phyloP scores from a whole-genome alignment of 2,329 filamentous ascomycete genomes.

The Dryadomyces quercus-mongolicae region DNA sequence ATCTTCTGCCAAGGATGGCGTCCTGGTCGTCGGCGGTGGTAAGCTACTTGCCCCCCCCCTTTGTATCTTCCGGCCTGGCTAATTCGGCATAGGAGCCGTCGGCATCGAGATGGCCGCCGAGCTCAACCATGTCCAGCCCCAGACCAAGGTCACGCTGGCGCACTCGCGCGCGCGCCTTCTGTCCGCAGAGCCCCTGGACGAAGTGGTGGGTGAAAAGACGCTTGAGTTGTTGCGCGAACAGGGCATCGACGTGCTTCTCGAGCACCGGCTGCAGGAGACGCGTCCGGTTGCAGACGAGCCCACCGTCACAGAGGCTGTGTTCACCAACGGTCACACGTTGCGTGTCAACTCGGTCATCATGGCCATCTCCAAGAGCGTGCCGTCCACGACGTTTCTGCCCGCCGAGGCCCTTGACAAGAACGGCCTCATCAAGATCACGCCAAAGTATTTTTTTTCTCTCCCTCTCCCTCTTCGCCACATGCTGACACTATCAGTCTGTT shows the following conservation, averaged over 20 bases:
- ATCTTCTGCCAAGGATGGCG: slow-evolving; percentile 37
- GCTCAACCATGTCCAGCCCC: slow-evolving; percentile 54
- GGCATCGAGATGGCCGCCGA: slow-evolving; percentile 53
- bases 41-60: slow-evolving; percentile 7
- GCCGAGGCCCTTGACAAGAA: slow-evolving; percentile 44
- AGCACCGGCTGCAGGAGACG: slow-evolving; percentile 42
- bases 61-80: no score
- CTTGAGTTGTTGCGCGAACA: slow-evolving; percentile 45
- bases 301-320: slow-evolving; percentile 34
- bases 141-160: slow-evolving; percentile 56
- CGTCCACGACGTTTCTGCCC: slow-evolving; percentile 54
- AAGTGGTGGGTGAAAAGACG: slow-evolving; percentile 53
- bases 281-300: slow-evolving; percentile 27
- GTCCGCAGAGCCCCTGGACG: slow-evolving; percentile 59
- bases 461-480: background rate
- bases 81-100: background rate
- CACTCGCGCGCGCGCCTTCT: slow-evolving; percentile 61
- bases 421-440: slow-evolving; percentile 51
- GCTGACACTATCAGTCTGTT: slow-evolving; percentile 29
- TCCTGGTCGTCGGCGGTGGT: slow-evolving; percentile 62
- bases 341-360: slow-evolving; percentile 54
- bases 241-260: slow-evolving; percentile 54
- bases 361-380: slow-evolving; percentile 51
- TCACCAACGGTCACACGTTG: slow-evolving; percentile 48
- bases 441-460: slow-evolving; percentile 25